Conservation (phyloP, 163 green algal genomes). For the Chloroidium sp. region DNA sequence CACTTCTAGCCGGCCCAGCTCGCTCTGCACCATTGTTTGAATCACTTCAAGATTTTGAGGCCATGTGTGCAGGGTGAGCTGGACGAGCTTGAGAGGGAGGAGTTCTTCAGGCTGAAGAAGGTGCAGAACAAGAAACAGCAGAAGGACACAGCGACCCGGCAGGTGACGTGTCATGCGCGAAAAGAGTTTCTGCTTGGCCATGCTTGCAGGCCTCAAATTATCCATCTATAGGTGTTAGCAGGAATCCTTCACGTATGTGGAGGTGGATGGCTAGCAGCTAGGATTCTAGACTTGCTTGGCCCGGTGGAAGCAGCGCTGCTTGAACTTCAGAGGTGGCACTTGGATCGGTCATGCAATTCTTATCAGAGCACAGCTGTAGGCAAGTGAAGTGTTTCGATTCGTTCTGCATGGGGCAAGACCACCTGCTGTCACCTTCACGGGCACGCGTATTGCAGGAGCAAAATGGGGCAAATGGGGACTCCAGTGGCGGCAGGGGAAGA, state of each 20-base stretch:
- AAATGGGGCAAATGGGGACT: background rate
- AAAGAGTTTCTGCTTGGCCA: background rate
- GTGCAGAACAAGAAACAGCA: constrained; percentile 91
- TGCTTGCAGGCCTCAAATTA: background rate
- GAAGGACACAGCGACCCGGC: constrained; percentile 15
- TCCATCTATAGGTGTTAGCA: background rate
- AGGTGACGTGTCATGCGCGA: background rate
- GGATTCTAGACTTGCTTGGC: background rate
- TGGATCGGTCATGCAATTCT: background rate
- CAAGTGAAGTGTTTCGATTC: background rate
- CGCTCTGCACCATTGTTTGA: background rate
- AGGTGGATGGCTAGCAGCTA: background rate
- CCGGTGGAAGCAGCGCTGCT: background rate
- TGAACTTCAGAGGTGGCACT: background rate
- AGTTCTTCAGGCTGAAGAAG: constrained; percentile 98
- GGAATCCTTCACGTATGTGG: background rate
- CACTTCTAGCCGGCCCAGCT: no score
- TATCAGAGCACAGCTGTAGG: background rate
- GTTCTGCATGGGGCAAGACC: no score
- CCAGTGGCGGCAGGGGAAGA: background rate
- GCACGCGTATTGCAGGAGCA: background rate
- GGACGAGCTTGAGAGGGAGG: constrained; percentile 98
- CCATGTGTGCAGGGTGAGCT: constrained; percentile 71
- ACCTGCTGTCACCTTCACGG: background rate
- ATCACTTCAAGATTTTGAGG: background rate